Percentiles rank a stretch among this genome's conserved stretches.
Conservation (phyloP, 768 basidiomycete genomes). For the Lactarius sp. region DNA sequence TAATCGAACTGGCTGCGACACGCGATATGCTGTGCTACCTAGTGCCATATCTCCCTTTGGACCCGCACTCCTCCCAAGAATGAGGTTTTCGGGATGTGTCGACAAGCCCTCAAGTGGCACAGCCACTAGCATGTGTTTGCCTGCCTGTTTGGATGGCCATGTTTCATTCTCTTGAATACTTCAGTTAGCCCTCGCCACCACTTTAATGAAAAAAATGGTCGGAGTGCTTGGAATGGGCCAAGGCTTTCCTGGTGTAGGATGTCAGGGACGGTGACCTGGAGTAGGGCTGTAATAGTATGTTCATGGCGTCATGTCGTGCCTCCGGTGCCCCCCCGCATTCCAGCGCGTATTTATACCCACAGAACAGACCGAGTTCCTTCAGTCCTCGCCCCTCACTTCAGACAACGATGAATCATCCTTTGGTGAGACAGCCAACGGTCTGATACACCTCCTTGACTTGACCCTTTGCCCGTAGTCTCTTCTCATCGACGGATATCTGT, state of each 20-base stretch:
- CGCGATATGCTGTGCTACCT: background rate
- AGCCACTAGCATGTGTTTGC: background rate
- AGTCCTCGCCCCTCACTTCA: background rate
- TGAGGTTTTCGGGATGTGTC: background rate
- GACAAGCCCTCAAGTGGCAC: background rate
- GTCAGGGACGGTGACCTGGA: background rate
- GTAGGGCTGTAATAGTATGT: background rate
- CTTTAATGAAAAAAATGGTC: background rate
- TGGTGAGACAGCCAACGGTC: background rate
- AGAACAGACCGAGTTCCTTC: background rate
- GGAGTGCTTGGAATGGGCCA: background rate
- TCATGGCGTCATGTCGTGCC: background rate
- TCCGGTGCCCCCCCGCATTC: background rate
- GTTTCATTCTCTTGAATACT: background rate
- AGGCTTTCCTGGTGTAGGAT: background rate
- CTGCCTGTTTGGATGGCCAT: background rate
- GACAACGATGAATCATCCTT: background rate
- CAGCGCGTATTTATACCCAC: background rate
- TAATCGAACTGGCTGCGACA: background rate
- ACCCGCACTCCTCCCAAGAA: background rate
- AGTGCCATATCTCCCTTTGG: slow-evolving; percentile 11
- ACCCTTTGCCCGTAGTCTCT: background rate
- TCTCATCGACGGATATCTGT: slow-evolving; percentile 18
- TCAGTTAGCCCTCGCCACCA: background rate
- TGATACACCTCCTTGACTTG: background rate